phyloP scores from a whole-genome alignment of 75 land plant genomes.

The Ceratopteris richardii region DNA sequence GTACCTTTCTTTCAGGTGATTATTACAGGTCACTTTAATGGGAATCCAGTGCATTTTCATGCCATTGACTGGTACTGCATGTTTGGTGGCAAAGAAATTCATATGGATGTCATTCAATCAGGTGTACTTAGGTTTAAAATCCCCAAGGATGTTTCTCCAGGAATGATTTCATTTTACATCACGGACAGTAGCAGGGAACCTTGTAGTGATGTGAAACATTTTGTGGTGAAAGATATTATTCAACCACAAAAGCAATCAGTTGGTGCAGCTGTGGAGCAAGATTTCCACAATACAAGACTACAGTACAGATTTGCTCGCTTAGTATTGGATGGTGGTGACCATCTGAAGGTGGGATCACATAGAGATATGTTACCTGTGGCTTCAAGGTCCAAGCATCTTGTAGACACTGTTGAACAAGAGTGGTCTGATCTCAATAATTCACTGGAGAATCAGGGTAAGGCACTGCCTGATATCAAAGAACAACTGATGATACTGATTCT shows the following conservation, averaged over 20 bases:
- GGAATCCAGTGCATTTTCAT: constrained; percentile 13
- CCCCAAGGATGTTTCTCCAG: constrained; percentile 36
- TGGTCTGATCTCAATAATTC: not conserved
- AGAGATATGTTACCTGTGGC: no score
- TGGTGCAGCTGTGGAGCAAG: not conserved
- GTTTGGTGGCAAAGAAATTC: constrained; percentile 44
- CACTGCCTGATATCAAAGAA: not conserved
- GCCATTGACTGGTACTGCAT: constrained; percentile 35
- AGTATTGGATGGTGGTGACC: not conserved
- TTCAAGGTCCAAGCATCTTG: not conserved
- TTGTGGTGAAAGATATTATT: constrained; percentile 1
- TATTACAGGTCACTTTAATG: constrained; percentile 49
- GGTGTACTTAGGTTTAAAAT: constrained; percentile 61
- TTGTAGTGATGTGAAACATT: constrained; percentile 10
- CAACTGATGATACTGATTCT: not conserved
- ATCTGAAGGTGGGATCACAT: no score
- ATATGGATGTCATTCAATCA: constrained; percentile 37
- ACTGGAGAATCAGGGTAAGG: not conserved
- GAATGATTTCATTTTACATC: constrained; percentile 34
- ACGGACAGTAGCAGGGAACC: constrained; percentile 2
- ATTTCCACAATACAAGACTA: not conserved
- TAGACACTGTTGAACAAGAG: not conserved
- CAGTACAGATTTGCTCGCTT: constrained; percentile 1
- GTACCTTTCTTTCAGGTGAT: constrained; percentile 40
- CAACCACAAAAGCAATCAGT: not conserved